phyloP scores from a whole-genome alignment of 495 filamentous ascomycete genomes.

The Neohortaea acidophila region DNA sequence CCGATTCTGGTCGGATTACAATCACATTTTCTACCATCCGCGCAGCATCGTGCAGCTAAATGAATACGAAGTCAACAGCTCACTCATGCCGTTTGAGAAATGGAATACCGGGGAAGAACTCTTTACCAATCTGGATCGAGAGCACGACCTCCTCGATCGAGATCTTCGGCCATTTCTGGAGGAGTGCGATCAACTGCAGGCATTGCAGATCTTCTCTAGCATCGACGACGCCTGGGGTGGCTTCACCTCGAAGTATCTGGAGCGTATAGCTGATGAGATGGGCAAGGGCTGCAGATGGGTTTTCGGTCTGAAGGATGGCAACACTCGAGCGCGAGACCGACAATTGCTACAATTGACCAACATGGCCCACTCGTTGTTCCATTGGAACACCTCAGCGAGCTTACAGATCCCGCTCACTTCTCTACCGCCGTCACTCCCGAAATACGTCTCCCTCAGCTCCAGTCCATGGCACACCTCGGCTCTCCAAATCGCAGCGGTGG shows the following conservation, averaged over 20 bases:
- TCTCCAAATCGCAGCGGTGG: slow-evolving; percentile 59
- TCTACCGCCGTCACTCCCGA: slow-evolving; percentile 41
- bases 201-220: slow-evolving; percentile 62
- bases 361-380: slow-evolving; percentile 50
- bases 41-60: slow-evolving; percentile 75
- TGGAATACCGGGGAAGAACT: slow-evolving; percentile 70
- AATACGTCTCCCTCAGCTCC: slow-evolving; percentile 41
- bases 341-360: slow-evolving; percentile 33
- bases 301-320: slow-evolving; percentile 53
- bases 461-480: slow-evolving; percentile 75
- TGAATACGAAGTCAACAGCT: slow-evolving; percentile 67
- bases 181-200: slow-evolving; percentile 86
- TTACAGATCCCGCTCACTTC: slow-evolving; percentile 66
- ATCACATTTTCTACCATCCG: slow-evolving; percentile 80
- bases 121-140: slow-evolving; percentile 64
- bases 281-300: slow-evolving; percentile 73
- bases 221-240: slow-evolving; percentile 90
- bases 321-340: slow-evolving; percentile 12
- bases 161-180: slow-evolving; percentile 78
- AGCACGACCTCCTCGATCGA: slow-evolving; percentile 74
- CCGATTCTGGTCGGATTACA: slow-evolving; percentile 93
- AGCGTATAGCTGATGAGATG: slow-evolving; percentile 75
- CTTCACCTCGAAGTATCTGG: slow-evolving; percentile 64
- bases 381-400: slow-evolving; percentile 53
- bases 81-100: slow-evolving; percentile 66